Base-by-base conservation (phyloP, 805 yeast species). In the Metschnikowia lochheadii region DNA sequence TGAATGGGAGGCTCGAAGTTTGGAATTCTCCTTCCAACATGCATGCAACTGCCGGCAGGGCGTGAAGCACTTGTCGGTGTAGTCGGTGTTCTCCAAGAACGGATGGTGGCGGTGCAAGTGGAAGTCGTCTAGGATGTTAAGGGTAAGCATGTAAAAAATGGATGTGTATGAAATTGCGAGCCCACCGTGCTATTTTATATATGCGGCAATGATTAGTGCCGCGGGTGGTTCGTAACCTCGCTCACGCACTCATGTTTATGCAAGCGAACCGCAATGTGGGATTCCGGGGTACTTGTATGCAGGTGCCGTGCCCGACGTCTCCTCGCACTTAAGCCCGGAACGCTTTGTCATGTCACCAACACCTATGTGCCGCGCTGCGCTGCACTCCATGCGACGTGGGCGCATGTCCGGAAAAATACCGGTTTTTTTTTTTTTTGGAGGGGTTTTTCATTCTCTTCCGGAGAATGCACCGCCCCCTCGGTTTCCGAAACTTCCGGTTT, bases 51-150 rank as follows among this genome's bases (percentile, higher is more conserved):
- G 58, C 38, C 51, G 52, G 29, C 53, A 45, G 23, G 61, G 48
- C 20, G 60, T 55, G 43, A 51, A 33, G 35, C 20, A 36, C 8
- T 49, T 34, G 1, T 59, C 48, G 54, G 69, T 58, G 57, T 70
- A 70, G 54, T 70, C 75, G 40, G 68, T 57, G 52, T 70, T 70
- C 49, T 68, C 60, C 44, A 20, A 15, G 45, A 44, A 55, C 10
- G 49, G 46, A 40, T 40, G 42, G 15, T 39, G 35, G 35, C 47
- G 49, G 32, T 45, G 44, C 8, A 57, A 38, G 38, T 33, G 48
- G 17, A 49, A 49, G 48, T 57, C 60, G 52, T 57, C 59, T 48
- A 49, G 47, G 10, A 44, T 44, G 18, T 51, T 40, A 34, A 21
- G 44, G 10, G 40, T 13, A 31, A 44, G 44, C 53, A 52, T 52